Percentiles rank a stretch among this genome's conserved stretches.
These are phyloP conservation scores for Casaregolazyma suthepensis DNA, from an alignment of 1,139 yeast genomes.

Conservation along the genomic window DNA sequence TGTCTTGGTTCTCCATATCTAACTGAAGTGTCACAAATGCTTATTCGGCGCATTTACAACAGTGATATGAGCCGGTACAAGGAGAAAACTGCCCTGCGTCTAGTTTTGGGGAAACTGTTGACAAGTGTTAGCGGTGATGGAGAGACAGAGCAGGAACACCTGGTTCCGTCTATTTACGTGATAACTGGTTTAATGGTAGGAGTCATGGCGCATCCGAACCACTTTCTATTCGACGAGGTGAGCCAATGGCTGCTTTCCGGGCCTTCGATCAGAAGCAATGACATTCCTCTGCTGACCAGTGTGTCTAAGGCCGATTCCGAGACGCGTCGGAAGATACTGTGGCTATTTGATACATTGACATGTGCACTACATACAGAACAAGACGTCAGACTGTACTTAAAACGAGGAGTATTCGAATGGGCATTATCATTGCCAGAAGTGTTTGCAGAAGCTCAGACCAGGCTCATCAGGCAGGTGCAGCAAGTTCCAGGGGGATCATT, in stretches of 20 bases:
- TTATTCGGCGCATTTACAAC: slow-evolving; percentile 49
- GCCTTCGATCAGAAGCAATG: slow-evolving; percentile 48
- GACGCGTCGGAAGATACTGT: slow-evolving; percentile 54
- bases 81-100: slow-evolving; percentile 52
- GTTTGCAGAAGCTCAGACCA: slow-evolving; percentile 35
- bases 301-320: slow-evolving; percentile 41
- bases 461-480: slow-evolving; percentile 47
- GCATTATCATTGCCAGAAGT: slow-evolving; percentile 41
- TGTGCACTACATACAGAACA: slow-evolving; percentile 40
- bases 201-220: slow-evolving; percentile 62
- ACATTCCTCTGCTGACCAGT: slow-evolving; percentile 58
- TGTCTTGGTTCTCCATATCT: slow-evolving; percentile 35
- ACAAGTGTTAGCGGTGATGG: slow-evolving; percentile 35
- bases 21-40: slow-evolving; percentile 53
- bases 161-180: slow-evolving; percentile 41
- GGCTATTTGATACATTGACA: slow-evolving; percentile 55
- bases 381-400: slow-evolving; percentile 50
- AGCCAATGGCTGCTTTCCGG: slow-evolving; percentile 39
- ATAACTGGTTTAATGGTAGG: slow-evolving; percentile 51
- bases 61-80: slow-evolving; percentile 47
- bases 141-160: slow-evolving; percentile 10
- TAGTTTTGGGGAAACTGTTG: slow-evolving; percentile 54
- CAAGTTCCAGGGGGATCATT: slow-evolving; percentile 57
- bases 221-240: slow-evolving; percentile 61
- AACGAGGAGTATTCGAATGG: slow-evolving; percentile 62